Base-by-base conservation (phyloP, 1,284 basidiomycete genomes). In the Kalmanozyma brasiliensis region DNA sequence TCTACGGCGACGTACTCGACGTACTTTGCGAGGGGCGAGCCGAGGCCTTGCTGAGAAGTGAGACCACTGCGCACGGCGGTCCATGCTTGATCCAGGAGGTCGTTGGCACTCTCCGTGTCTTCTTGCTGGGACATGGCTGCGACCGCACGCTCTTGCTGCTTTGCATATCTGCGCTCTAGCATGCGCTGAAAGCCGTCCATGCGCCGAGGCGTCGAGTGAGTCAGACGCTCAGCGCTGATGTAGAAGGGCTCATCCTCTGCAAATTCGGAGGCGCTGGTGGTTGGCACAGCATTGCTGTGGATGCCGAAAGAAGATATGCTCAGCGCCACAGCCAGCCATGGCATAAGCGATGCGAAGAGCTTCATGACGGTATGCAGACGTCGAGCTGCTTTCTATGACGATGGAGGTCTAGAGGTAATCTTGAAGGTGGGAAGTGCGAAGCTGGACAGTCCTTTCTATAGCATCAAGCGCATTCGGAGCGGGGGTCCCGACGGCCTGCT, bases 151-250 rank as follows among this genome's bases (percentile, higher is more conserved):
- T 57, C 30, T 19, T 58, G 58, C 51, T 71, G 68, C 41, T 58
- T 51, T n/a, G 47, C 17, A 42, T 62, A 65, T 22, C 62, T 46
- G 22, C 56, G 52, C 26, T 70, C 57, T 41, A 65, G 57, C 57
- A 71, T 51, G 33, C 51, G 57, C 38, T 66, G 58, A 44, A 65
- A 71, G 2, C 68, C 68, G 37, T 65, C 58, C 58, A 62, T 62
- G 19, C 53, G 52, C 20, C 68, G 49, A 20, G 68, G 68, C 4
- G 62, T 71, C 17, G 58, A 58, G 32, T 60, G 57, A 4, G 59
- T 52, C 20, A 71, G 41, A 35, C 68, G 68, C 42, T 65, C 58
- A 4, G 68, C 57, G 19, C 57, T 61, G 41, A 71, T 65, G 41
- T 44, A 38, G 24, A 43, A 43, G 33, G n/a, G 24, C 1, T 24